A percentile compares a stretch with the other conserved stretches of the same genome.
These are phyloP conservation scores for Salix exigua DNA, from an alignment of 345 rosid species.

Conservation along the genomic window DNA sequence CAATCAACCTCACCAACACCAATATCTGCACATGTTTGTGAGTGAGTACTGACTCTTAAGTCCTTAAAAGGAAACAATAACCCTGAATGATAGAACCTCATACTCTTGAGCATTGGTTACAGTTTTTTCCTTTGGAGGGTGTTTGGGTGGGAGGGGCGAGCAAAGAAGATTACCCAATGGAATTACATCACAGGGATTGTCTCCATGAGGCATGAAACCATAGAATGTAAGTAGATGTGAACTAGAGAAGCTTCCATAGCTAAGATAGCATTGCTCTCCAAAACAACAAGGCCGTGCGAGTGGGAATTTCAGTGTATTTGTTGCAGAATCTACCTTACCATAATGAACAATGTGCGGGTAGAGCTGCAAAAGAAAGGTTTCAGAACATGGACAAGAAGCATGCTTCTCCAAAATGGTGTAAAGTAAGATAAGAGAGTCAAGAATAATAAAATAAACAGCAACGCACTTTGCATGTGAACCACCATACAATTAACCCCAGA, in stretches of 20 bases:
- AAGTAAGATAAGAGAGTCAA: background rate
- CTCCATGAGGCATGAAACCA: conserved; percentile 76
- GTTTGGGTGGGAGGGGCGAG: no score
- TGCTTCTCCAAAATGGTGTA: background rate
- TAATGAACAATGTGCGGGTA: conserved; percentile 70
- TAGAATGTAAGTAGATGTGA: conserved; percentile 85
- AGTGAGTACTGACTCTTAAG: background rate
- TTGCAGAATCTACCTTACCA: conserved; percentile 66
- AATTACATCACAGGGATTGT: conserved; percentile 77
- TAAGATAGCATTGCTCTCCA: conserved; percentile 82
- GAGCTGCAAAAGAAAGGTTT: conserved; percentile 37
- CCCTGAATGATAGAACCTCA: background rate
- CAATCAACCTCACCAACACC: conserved; percentile 43
- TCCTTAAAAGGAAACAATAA: background rate
- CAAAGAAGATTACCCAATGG: conserved; percentile 60
- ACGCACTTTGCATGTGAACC: background rate
- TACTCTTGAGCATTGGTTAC: no score
- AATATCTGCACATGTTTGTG: conserved; percentile 51
- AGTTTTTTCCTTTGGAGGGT: no score
- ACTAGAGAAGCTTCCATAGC: conserved; percentile 79
- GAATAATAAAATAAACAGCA: no score
- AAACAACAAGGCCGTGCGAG: conserved; percentile 61
- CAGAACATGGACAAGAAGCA: conserved; percentile 1
- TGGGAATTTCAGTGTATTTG: conserved; percentile 70
- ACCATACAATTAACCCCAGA: background rate